These are phyloP conservation scores for Aspergillus fumigatiaffinis DNA, from an alignment of 2,329 filamentous ascomycete species.

Conservation along the genomic window DNA sequence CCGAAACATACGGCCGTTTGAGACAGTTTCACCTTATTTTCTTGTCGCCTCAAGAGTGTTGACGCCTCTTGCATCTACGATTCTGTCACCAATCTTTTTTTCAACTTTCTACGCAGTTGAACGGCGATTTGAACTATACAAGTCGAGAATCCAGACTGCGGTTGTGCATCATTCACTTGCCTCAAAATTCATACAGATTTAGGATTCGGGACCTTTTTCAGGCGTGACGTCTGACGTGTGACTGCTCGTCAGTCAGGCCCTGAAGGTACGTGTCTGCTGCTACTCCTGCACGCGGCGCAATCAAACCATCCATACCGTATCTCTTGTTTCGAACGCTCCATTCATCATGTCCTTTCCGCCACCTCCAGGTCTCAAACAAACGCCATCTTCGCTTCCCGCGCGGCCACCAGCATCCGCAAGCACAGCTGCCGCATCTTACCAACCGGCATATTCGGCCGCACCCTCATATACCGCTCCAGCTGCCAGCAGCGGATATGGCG, in stretches of 20 bases:
- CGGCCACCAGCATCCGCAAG: slow-evolving; percentile 64
- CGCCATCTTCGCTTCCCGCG: slow-evolving; percentile 66
- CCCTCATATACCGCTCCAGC: slow-evolving; percentile 30
- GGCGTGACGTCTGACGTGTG: slow-evolving; percentile 33
- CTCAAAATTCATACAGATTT: background rate
- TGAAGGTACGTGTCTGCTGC: slow-evolving; percentile 42
- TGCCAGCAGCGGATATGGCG: slow-evolving; percentile 29
- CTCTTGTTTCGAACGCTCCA: slow-evolving; percentile 35
- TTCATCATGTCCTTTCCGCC: slow-evolving; percentile 78
- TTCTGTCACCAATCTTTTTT: background rate
- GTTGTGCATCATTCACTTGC: background rate
- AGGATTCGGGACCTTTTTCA: slow-evolving; percentile 21
- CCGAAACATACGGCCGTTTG: background rate
- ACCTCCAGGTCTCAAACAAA: slow-evolving; percentile 66
- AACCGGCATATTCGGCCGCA: slow-evolving; percentile 50
- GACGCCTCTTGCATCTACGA: background rate
- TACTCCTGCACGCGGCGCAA: slow-evolving; percentile 27
- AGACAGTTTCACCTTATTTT: background rate
- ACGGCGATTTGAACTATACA: background rate
- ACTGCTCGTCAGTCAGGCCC: slow-evolving; percentile 33
- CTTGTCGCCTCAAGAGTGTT: background rate
- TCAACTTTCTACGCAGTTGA: background rate
- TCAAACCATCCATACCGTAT: slow-evolving; percentile 24
- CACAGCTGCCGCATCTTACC: slow-evolving; percentile 39
- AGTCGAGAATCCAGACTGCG: background rate